Percentiles rank a stretch among this genome's conserved stretches.
Evolutionary conservation across 441 rosid genomes (phyloP).

Genomic region (Mallotus repandus): DNA sequence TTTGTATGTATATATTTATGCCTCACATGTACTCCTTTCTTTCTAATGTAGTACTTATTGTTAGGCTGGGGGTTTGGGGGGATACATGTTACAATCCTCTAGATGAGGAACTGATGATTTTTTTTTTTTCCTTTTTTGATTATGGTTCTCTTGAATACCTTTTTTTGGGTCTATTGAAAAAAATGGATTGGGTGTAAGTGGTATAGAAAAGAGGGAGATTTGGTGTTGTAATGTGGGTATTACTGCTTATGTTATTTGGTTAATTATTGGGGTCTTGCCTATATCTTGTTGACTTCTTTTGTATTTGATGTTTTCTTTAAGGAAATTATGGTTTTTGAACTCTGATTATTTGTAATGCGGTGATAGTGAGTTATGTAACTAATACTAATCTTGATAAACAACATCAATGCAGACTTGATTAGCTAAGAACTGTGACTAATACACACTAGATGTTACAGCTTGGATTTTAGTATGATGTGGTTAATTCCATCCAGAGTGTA

Average conservation of each 20-base stretch:
- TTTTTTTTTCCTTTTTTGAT: slow-evolving; percentile 6
- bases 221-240: slow-evolving; percentile 29
- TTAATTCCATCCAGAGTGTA: not conserved
- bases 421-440: slow-evolving; percentile 2
- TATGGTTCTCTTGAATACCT: slow-evolving; percentile 9
- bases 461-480: slow-evolving; percentile 25
- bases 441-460: not conserved
- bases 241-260: not conserved
- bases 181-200: slow-evolving; percentile 33
- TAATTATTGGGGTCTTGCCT: slow-evolving; percentile 18
- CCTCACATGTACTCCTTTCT: slow-evolving; percentile 25
- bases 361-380: not conserved
- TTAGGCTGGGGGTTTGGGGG: slow-evolving; percentile 32
- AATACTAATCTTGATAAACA: not conserved
- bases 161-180: slow-evolving; percentile 16
- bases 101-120: slow-evolving; percentile 29
- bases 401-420: not conserved
- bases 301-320: slow-evolving; percentile 17
- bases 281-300: slow-evolving; percentile 17
- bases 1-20: slow-evolving; percentile 31
- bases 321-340: slow-evolving; percentile 14
- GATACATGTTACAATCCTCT: slow-evolving; percentile 32
- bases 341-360: not conserved
- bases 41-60: slow-evolving; percentile 20
- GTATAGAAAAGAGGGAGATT: slow-evolving; percentile 48